These are phyloP conservation scores for Dryadomyces sulphureus DNA, from an alignment of 2,329 filamentous ascomycete species.

Conservation along the genomic window DNA sequence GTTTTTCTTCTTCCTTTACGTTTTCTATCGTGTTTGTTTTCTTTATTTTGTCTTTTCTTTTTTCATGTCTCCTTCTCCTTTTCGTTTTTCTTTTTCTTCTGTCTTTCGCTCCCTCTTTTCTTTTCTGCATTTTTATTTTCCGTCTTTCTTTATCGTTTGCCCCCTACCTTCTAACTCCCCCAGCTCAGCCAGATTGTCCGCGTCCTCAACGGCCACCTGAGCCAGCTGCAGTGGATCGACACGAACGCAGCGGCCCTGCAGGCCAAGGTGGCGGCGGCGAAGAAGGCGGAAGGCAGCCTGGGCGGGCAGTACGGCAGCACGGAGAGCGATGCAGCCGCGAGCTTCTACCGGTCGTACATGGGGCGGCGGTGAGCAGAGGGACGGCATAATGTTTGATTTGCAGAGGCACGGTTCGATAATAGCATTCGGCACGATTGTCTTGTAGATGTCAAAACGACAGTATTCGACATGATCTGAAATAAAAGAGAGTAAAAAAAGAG, in stretches of 20 bases:
- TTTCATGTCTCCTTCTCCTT: too few species aligned
- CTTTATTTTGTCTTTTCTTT: not conserved
- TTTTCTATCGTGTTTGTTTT: too few species aligned
- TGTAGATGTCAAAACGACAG: too few species aligned
- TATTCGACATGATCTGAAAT: too few species aligned
- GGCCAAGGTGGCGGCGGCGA: conserved; percentile 66
- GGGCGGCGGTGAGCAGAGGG: conserved; percentile 41
- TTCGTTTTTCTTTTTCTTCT: too few species aligned
- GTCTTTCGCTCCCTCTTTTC: too few species aligned
- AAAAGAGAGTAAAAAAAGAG: too few species aligned
- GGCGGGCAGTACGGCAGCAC: conserved; percentile 41
- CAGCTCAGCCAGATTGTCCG: conserved; percentile 90
- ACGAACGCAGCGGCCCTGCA: conserved; percentile 68
- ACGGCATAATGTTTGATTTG: not conserved
- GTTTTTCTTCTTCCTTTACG: too few species aligned
- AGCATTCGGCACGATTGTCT: too few species aligned
- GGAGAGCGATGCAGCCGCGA: conserved; percentile 63
- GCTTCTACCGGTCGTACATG: conserved; percentile 83
- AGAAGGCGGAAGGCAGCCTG: conserved; percentile 58
- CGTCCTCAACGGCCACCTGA: conserved; percentile 84
- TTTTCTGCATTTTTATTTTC: not conserved
- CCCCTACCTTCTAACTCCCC: conserved; percentile 1
- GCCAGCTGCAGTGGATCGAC: conserved; percentile 88
- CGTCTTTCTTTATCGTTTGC: not conserved
- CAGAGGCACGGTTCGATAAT: not conserved